Evolutionary conservation across 2,329 filamentous ascomycete species (phyloP).

Genomic region (Allantophomopsis lycopodina): DNA sequence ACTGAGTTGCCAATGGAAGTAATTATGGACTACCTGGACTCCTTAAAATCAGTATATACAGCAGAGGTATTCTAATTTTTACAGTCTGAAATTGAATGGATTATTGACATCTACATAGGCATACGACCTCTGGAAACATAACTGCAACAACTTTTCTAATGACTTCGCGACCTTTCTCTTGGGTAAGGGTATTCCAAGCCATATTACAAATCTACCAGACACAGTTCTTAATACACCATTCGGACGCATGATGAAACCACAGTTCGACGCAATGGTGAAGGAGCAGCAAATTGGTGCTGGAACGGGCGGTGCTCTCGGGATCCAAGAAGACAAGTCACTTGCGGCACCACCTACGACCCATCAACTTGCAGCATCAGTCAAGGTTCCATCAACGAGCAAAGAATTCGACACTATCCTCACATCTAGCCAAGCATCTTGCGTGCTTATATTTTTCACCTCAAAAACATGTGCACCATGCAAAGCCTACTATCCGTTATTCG

Average conservation of each 20-base stretch:
- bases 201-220: slow-evolving; percentile 76
- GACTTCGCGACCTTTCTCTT: slow-evolving; percentile 83
- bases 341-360: slow-evolving; percentile 7
- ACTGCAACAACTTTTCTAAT: slow-evolving; percentile 97
- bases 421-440: slow-evolving; percentile 50
- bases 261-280: slow-evolving; percentile 49
- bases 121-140: slow-evolving; percentile 82
- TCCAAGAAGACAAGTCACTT: slow-evolving; percentile 7
- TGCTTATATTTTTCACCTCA: slow-evolving; percentile 86
- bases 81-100: background rate
- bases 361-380: slow-evolving; percentile 33
- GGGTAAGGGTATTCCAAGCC: slow-evolving; percentile 74
- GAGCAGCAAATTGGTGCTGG: slow-evolving; percentile 37
- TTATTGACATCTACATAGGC: slow-evolving; percentile 32
- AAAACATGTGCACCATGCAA: slow-evolving; percentile 79
- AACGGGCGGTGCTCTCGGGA: slow-evolving; percentile 14
- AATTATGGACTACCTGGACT: slow-evolving; percentile 77
- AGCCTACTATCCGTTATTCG: slow-evolving; percentile 67
- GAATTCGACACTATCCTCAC: slow-evolving; percentile 48
- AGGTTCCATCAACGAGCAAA: slow-evolving; percentile 40
- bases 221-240: slow-evolving; percentile 77
- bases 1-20: slow-evolving; percentile 71
- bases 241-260: slow-evolving; percentile 74
- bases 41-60: slow-evolving; percentile 70
- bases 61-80: slow-evolving; percentile 38